A percentile compares a stretch with the other conserved stretches of the same genome.
Conservation (phyloP, 805 yeast species). For the Ogataea thermomethanolica region DNA sequence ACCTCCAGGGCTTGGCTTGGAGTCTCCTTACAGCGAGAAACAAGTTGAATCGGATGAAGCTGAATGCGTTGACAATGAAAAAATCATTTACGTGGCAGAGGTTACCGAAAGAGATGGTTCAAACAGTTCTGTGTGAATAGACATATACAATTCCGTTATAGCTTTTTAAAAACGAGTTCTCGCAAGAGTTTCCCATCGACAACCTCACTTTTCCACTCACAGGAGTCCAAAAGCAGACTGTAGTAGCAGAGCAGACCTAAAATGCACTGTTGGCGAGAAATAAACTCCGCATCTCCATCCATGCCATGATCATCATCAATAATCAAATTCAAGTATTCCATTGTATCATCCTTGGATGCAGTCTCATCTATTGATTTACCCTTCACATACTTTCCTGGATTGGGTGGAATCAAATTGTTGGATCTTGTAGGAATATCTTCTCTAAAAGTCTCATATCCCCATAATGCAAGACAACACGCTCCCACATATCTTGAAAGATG, state of each 20-base stretch:
- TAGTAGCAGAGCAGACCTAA: conserved; percentile 13
- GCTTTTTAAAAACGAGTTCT: conserved; percentile 6
- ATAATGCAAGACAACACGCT: conserved; percentile 10
- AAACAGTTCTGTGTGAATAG: conserved; percentile 1
- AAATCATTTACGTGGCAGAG: conserved; percentile 4
- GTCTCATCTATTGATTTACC: conserved; percentile 7
- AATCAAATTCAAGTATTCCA: conserved; percentile 17
- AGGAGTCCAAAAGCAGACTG: conserved; percentile 3
- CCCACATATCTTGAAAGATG: conserved; percentile 22
- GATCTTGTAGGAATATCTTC: conserved; percentile 11
- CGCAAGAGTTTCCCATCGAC: conserved; percentile 1
- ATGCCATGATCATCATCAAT: conserved; percentile 8
- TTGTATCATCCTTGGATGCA: conserved; percentile 15
- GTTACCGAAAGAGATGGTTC: conserved; percentile 5
- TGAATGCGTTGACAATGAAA: background rate
- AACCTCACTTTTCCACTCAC: conserved; percentile 6
- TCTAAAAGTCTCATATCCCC: conserved; percentile 20
- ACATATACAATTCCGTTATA: background rate
- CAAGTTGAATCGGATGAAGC: background rate
- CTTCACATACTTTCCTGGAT: conserved; percentile 5
- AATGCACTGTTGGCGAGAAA: conserved; percentile 8
- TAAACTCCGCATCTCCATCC: background rate
- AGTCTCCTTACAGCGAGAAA: conserved; percentile 11
- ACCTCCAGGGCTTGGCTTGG: conserved; percentile 9
- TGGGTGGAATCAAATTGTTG: background rate